Percentiles rank a stretch among this genome's conserved stretches.
phyloP scores from a whole-genome alignment of 495 filamentous ascomycete genomes.

The Aspergillus mulundensis region DNA sequence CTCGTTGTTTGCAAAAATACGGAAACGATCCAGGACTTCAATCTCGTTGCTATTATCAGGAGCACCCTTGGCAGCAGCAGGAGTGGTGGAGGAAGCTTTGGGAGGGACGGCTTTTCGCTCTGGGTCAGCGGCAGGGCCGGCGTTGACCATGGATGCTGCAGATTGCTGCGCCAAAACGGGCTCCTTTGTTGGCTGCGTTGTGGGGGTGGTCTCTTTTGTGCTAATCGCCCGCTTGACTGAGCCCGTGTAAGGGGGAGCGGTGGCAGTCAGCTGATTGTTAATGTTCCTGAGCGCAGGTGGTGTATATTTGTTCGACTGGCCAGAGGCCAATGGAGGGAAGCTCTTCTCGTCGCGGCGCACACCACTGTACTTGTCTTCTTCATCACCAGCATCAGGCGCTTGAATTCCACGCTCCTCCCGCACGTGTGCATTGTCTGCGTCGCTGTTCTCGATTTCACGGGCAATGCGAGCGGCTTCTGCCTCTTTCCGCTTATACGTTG shows the following conservation, averaged over 20 bases:
- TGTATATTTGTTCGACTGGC: conserved; percentile 75
- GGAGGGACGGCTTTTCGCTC: conserved; percentile 33
- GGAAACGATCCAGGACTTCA: conserved; percentile 75
- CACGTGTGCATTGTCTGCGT: conserved; percentile 69
- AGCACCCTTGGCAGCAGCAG: conserved; percentile 54
- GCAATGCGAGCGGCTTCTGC: conserved; percentile 79
- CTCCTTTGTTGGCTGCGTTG: conserved; percentile 22
- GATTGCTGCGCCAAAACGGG: conserved; percentile 34
- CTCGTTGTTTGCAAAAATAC: conserved; percentile 73
- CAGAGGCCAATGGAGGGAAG: conserved; percentile 62
- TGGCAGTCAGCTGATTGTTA: conserved; percentile 51
- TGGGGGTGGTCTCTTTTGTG: conserved; percentile 21
- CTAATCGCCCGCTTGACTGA: conserved; percentile 20
- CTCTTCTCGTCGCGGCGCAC: conserved; percentile 68
- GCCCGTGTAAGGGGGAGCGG: conserved; percentile 67
- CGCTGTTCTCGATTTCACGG: conserved; percentile 77
- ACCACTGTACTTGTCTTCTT: conserved; percentile 93
- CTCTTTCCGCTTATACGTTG: conserved; percentile 69
- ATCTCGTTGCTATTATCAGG: conserved; percentile 60
- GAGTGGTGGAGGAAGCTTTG: conserved; percentile 22
- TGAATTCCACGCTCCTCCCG: conserved; percentile 82
- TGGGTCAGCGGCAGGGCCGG: conserved; percentile 23
- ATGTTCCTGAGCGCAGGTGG: conserved; percentile 73
- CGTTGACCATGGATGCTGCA: conserved; percentile 18
- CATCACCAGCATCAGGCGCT: conserved; percentile 67